Evolutionary conservation across 1,139 yeast genomes (phyloP), one percentile per base, ranked within the genome.

Genomic region (Debaryomyces coudertii): DNA sequence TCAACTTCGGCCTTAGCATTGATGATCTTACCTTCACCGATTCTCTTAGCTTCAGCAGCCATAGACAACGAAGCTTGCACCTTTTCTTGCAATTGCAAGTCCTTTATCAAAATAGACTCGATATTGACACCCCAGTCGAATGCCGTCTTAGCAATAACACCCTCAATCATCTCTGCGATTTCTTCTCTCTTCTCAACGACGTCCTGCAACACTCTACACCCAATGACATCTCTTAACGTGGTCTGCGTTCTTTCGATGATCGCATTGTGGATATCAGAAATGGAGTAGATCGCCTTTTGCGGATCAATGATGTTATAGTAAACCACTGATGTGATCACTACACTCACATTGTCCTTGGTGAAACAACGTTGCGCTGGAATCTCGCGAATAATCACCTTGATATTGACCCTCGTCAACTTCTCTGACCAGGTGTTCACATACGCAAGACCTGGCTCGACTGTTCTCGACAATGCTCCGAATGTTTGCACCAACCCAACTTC

Each of bases 1-100:
- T 85, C 90, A 45, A 85, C 90, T 66, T 85, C 90, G 16, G 90
- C 90, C 62, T 79, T 79, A 31, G 90, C 90, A 53, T 83, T 82
- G 60, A 85, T 85, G 58, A 85, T 84, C 73, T 85, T 85, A 60
- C 86, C 80, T 64, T 85, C 92, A 68, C 90, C 90, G 50, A 85
- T 82, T 65, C 92, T 74, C 68, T 80, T 82, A 31, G 89, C 85
- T 70, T 85, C 88, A 30, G 90, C 88, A 27, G 90, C 90, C 77
- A 82, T 83, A 2, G 90, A 80, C 53, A 85, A 71, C 2, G 89
- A 80, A 42, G 77, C 71, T 48, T 84, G 82, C 43, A 85, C 85
- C 47, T 76, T 77, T 11, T 68, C 66, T 15, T 85, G 83, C 54
- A 85, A 72, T 25, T 71, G 66, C 60, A 85, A 74, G 62, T 85